Conservation (phyloP, 352 stramenopile species). For the Phytophthora megakarya region DNA sequence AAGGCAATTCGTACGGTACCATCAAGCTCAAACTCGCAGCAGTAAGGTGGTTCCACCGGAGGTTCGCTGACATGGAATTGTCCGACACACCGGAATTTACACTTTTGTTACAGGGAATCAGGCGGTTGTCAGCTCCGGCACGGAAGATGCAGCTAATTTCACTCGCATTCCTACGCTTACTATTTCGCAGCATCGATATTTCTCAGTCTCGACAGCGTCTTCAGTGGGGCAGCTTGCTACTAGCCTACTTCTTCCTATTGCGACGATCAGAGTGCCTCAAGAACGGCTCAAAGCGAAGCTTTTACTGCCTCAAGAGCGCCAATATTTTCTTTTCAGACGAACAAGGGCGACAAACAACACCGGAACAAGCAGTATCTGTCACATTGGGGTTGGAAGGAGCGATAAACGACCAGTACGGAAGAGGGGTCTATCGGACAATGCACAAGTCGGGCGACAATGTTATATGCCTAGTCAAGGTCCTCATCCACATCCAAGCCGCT, state of each 20-base stretch:
- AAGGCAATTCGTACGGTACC: constrained; percentile 20
- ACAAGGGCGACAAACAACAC: neutral
- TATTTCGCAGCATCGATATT: constrained; percentile 4
- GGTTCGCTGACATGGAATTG: constrained; percentile 9
- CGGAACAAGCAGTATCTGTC: neutral
- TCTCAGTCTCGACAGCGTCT: constrained; percentile 14
- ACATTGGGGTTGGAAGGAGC: constrained; percentile 13
- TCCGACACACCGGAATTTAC: constrained; percentile 3
- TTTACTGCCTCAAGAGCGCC: constrained; percentile 19
- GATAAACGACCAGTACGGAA: constrained; percentile 32
- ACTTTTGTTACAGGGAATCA: constrained; percentile 27
- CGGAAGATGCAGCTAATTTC: constrained; percentile 35
- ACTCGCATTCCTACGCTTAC: constrained; percentile 17
- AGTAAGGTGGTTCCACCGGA: constrained; percentile 27
- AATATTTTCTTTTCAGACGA: constrained; percentile 21
- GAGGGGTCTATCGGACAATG: constrained; percentile 24
- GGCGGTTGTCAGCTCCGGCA: constrained; percentile 18
- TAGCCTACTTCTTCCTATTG: constrained; percentile 37
- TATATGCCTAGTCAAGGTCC: constrained; percentile 16
- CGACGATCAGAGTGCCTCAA: constrained; percentile 21
- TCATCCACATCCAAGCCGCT: constrained; percentile 6
- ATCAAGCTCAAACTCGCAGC: constrained; percentile 32
- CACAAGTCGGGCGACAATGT: constrained; percentile 1
- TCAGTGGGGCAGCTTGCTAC: constrained; percentile 29
- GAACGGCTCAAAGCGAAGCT: neutral